Evolutionary conservation across 352 stramenopile genomes (phyloP), one percentile per base, ranked within the genome.

Genomic region (Globisporangium lucens): DNA sequence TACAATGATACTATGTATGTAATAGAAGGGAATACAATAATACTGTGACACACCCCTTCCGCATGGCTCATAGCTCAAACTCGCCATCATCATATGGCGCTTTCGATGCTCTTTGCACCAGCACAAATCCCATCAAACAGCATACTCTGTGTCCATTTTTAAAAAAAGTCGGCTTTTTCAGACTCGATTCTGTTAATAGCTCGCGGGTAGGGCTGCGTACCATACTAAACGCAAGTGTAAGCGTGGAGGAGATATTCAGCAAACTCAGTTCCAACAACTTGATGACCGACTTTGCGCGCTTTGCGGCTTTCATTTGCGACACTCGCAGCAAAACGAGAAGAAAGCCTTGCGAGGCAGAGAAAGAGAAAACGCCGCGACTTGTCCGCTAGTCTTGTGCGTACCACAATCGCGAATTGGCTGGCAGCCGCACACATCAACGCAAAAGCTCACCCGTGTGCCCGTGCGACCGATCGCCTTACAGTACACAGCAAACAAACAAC

Each of bases 291-390:
- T 60, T 60, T 60, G 57, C 15, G 57, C 24, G 33, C 35, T 47
- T 47, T 22, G 13, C 17, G 17, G 43, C 17, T 49, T n/a, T 49
- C 43, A 4, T 63, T 20, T 63, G 57, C 57, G 57, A 63, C 57
- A 63, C 24, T 35, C 8, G 56, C 33, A 62, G 24, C 15, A 62
- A 63, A 63, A 24, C 24, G 24, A 29, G 29, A 60, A 60, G 53
- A 60, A 60, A 43, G 53, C 53, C 53, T 60, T 60, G 53, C 53
- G 13, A 51, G 56, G 22, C 35, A 51, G 57, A 36, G 57, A 52
- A 17, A 62, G 15, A n/a, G 47, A 33, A 43, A 43, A 10, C 36
- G 36, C 36, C 30, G 33, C 56, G 12, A 52, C 57, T 33, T 52
- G 57, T 63, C 15, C 6, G 43, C 29, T 30, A 36, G 33, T 0